Conservation (phyloP, 345 rosid species). For the Citrus glauca region DNA sequence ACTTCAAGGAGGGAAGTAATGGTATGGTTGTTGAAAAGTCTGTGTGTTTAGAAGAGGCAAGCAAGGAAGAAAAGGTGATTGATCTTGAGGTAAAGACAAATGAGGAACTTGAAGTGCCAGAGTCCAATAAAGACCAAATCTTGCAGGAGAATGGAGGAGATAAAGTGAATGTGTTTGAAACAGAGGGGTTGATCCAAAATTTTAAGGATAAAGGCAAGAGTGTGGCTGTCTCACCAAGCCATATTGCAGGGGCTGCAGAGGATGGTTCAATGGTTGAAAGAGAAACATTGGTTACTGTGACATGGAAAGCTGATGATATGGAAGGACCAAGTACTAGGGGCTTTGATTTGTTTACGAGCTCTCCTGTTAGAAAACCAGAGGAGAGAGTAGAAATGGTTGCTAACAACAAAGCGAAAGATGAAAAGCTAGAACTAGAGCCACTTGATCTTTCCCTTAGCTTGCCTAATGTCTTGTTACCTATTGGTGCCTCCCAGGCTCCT, state of each 20-base stretch:
- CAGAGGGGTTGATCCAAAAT: slow-evolving; percentile 27
- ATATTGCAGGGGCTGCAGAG: slow-evolving; percentile 32
- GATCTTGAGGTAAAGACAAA: slow-evolving; percentile 39
- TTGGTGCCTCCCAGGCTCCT: slow-evolving; percentile 50
- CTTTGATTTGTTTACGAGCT: slow-evolving; percentile 77
- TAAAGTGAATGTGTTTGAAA: slow-evolving; percentile 21
- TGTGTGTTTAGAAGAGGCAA: slow-evolving; percentile 24
- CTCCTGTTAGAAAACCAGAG: slow-evolving; percentile 59
- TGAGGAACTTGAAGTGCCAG: slow-evolving; percentile 31
- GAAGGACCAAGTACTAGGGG: slow-evolving; percentile 84
- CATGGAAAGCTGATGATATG: slow-evolving; percentile 44
- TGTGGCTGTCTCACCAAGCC: slow-evolving; percentile 38
- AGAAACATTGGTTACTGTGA: slow-evolving; percentile 30
- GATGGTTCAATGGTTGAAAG: slow-evolving; percentile 37
- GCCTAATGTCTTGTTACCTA: slow-evolving; percentile 80
- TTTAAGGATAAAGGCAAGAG: slow-evolving; percentile 68
- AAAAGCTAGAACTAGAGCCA: slow-evolving; percentile 60
- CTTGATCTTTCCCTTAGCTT: slow-evolving; percentile 94
- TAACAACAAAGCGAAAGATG: slow-evolving; percentile 50
- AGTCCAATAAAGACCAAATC: slow-evolving; percentile 28
- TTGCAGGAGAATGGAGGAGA: slow-evolving; percentile 23
- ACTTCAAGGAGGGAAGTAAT: slow-evolving; percentile 23
- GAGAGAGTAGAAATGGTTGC: slow-evolving; percentile 43
- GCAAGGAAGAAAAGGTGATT: slow-evolving; percentile 29
- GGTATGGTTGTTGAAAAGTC: slow-evolving; percentile 30